Conservation (phyloP, 495 filamentous ascomycete genomes). For the Penicillium herquei region DNA sequence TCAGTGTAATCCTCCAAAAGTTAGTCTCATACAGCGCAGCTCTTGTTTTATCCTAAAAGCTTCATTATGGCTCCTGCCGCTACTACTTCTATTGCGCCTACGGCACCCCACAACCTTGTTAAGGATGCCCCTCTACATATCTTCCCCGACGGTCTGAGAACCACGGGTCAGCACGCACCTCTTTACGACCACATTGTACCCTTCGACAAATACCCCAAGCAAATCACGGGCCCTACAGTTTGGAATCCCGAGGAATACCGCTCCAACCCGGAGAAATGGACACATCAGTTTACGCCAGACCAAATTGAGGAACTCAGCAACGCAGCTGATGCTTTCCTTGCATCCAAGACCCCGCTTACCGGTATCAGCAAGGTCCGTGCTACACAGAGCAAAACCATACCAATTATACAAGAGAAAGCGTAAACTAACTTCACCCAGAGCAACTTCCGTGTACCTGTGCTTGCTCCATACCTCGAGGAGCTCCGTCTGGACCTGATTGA, state of each 20-base stretch:
- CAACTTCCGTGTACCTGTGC: slow-evolving; percentile 56
- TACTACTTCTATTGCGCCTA: slow-evolving; percentile 23
- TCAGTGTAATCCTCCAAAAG: background rate
- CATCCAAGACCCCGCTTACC: slow-evolving; percentile 59
- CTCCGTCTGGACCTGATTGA: slow-evolving; percentile 69
- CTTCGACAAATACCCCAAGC: slow-evolving; percentile 67
- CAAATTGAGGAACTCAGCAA: slow-evolving; percentile 65
- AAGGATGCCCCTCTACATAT: slow-evolving; percentile 26
- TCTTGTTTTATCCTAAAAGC: background rate
- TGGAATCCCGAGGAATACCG: slow-evolving; percentile 71
- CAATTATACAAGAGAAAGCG: background rate
- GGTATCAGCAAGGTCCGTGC: slow-evolving; percentile 61
- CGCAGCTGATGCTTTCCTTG: slow-evolving; percentile 66
- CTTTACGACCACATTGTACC: slow-evolving; percentile 61
- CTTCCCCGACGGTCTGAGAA: slow-evolving; percentile 56
- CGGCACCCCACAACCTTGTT: slow-evolving; percentile 32
- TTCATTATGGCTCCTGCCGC: slow-evolving; percentile 37
- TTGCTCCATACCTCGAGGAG: slow-evolving; percentile 50
- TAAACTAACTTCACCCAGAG: slow-evolving; percentile 7
- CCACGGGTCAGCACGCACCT: slow-evolving; percentile 74
- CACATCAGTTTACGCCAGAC: slow-evolving; percentile 60
- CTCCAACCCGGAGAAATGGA: slow-evolving; percentile 68
- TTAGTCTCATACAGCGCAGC: too few relatives aligned
- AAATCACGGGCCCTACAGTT: slow-evolving; percentile 70
- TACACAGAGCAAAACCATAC: background rate